Evolutionary conservation across 257 asterid genomes (phyloP).

Genomic region (Pogostemon cablin): DNA sequence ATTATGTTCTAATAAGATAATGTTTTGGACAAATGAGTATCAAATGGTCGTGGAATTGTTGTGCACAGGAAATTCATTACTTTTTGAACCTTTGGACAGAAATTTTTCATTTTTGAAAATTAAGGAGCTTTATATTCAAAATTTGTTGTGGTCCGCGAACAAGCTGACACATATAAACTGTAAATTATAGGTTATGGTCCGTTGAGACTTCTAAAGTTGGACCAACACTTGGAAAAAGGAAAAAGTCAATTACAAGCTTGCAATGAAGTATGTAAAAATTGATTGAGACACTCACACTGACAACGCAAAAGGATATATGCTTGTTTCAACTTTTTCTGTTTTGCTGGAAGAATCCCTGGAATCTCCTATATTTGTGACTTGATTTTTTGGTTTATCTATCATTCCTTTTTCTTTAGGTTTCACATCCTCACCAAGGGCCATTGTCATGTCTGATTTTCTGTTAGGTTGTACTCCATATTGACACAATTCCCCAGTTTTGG

Average conservation of each 20-base stretch:
- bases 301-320: slow-evolving; percentile 29
- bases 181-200: slow-evolving; percentile 12
- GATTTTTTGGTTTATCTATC: slow-evolving; percentile 18
- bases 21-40: background rate
- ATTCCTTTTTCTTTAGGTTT: slow-evolving; percentile 26
- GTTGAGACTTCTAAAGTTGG: background rate
- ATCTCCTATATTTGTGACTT: slow-evolving; percentile 25
- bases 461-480: slow-evolving; percentile 28
- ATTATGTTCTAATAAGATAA: background rate
- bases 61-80: background rate
- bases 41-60: background rate
- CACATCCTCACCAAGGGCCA: slow-evolving; percentile 20
- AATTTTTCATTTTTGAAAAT: background rate
- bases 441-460: slow-evolving; percentile 23
- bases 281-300: slow-evolving; percentile 47
- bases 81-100: background rate
- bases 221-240: slow-evolving; percentile 9
- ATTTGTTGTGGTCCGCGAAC: background rate
- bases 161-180: background rate
- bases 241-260: slow-evolving; percentile 3
- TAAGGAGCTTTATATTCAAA: background rate
- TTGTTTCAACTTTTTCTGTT: slow-evolving; percentile 30
- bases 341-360: slow-evolving; percentile 29
- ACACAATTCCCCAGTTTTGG: slow-evolving; percentile 28
- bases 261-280: background rate